Percentiles rank a stretch among this genome's conserved stretches.
phyloP scores from a whole-genome alignment of 2,329 filamentous ascomycete genomes.

The Colletotrichum graminicola region DNA sequence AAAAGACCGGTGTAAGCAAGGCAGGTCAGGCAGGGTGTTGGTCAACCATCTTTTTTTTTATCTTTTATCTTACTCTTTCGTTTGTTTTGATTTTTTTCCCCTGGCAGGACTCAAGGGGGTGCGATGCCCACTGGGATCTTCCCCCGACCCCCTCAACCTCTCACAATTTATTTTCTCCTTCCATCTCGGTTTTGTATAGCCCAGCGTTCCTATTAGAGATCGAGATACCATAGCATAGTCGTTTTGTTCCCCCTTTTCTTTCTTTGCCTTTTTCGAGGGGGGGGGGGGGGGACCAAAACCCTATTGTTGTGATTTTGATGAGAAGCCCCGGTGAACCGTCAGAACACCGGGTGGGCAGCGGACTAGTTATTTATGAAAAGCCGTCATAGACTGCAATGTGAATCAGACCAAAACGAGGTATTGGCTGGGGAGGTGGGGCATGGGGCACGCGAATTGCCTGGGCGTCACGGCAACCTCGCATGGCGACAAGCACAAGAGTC shows the following conservation, averaged over 20 bases:
- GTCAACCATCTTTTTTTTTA: neutral
- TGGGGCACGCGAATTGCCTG: neutral
- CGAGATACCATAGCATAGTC: slow-evolving; percentile 37
- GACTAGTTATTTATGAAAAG: neutral
- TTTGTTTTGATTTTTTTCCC: neutral
- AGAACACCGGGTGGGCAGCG: neutral
- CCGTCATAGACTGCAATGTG: neutral
- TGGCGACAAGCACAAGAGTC: neutral
- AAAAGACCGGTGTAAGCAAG: neutral
- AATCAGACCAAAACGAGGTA: neutral
- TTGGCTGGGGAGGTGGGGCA: too few species aligned
- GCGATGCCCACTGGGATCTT: neutral
- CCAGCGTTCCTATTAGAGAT: slow-evolving; percentile 3
- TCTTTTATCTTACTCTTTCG: neutral
- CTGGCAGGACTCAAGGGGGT: neutral
- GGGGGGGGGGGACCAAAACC: too few species aligned
- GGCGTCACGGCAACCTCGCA: neutral
- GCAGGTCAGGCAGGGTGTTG: neutral
- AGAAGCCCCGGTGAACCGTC: too few species aligned
- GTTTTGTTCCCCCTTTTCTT: neutral
- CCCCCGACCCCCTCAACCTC: too few species aligned
- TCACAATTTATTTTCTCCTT: neutral
- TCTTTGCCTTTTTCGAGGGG: too few species aligned
- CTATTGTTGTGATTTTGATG: too few species aligned
- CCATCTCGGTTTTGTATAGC: neutral